Evolutionary conservation across 2,329 filamentous ascomycete species (phyloP).

Genomic region (Curvularia lunata): DNA sequence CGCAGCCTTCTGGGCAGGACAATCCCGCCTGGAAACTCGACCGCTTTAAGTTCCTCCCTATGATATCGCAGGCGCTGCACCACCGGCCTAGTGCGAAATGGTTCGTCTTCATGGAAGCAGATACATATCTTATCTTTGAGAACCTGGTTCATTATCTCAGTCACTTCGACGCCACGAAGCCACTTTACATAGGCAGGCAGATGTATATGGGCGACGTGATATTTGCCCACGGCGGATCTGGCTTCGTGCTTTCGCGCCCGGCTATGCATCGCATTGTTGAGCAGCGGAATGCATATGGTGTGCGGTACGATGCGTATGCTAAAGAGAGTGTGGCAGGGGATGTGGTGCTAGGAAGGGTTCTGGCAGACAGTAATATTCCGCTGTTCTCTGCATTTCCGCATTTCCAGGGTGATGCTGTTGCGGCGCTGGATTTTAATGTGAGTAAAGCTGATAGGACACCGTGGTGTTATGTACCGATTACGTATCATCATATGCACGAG

Average conservation of each 20-base stretch:
- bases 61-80: conserved; percentile 35
- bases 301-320: conserved; percentile 54
- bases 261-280: conserved; percentile 50
- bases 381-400: conserved; percentile 24
- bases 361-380: conserved; percentile 51
- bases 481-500: conserved; percentile 56
- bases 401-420: conserved; percentile 32
- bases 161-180: conserved; percentile 54
- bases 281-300: conserved; percentile 49
- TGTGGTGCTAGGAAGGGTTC: conserved; percentile 56
- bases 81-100: conserved; percentile 57
- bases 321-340: conserved; percentile 59
- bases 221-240: conserved; percentile 62
- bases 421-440: conserved; percentile 33
- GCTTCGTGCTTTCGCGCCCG: conserved; percentile 57
- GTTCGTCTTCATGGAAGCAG: conserved; percentile 65
- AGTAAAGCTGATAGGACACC: conserved; percentile 37
- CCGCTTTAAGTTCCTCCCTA: conserved; percentile 45
- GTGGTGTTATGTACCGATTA: conserved; percentile 58
- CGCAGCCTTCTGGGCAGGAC: background rate
- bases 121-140: conserved; percentile 62
- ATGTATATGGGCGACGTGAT: conserved; percentile 58
- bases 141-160: conserved; percentile 60
- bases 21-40: conserved; percentile 38
- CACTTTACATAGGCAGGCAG: conserved; percentile 60